Evolutionary conservation across 2,329 filamentous ascomycete species (phyloP).

Genomic region (Colletotrichum chlorophyti): DNA sequence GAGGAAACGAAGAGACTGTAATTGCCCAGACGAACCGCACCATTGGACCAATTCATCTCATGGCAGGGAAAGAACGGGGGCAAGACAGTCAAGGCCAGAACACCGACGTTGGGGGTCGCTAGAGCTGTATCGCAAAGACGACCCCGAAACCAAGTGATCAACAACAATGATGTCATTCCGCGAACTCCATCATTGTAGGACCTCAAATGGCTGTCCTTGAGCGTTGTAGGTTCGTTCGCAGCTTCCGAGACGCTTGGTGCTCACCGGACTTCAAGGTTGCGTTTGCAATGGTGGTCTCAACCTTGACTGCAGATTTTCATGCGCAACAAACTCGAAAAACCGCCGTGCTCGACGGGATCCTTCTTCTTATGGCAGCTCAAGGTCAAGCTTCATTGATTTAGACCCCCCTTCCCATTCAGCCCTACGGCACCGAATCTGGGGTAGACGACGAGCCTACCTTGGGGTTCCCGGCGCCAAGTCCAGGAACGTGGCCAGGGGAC

Average conservation of each 20-base stretch:
- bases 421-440: constrained; percentile 29
- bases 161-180: constrained; percentile 28
- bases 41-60: background rate
- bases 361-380: background rate
- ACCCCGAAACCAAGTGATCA: constrained; percentile 4
- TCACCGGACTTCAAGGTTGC: background rate
- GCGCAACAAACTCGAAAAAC: background rate
- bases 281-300: background rate
- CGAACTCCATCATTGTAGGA: background rate
- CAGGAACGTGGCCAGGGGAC: constrained; percentile 25
- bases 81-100: background rate
- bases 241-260: constrained; percentile 1
- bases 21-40: background rate
- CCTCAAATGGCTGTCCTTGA: constrained; percentile 5
- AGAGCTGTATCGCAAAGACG: constrained; percentile 12
- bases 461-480: constrained; percentile 20
- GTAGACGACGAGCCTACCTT: constrained; percentile 23
- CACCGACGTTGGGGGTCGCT: background rate
- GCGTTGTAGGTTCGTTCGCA: constrained; percentile 3
- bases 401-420: constrained; percentile 28
- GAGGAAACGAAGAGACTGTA: background rate
- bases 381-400: constrained; percentile 23
- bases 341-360: background rate
- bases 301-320: background rate
- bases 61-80: background rate